Conservation (phyloP, 2,329 filamentous ascomycete genomes). For the Canariomyces notabilis region DNA sequence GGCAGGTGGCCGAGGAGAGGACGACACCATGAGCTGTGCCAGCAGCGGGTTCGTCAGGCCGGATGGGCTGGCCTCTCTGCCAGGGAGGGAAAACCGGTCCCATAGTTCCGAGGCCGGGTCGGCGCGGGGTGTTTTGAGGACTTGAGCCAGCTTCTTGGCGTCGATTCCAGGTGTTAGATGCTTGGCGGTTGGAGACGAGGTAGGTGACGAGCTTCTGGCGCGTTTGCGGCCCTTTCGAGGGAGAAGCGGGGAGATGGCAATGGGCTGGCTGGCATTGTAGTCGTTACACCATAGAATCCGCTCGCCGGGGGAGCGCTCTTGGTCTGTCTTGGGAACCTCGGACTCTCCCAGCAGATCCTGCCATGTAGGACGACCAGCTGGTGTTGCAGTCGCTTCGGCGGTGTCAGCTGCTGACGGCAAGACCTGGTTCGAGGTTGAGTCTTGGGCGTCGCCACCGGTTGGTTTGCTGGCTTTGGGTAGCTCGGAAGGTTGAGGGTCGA, state of each 20-base stretch:
- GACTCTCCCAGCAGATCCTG: slow-evolving; percentile 51
- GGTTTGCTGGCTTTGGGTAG: slow-evolving; percentile 28
- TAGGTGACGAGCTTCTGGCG: slow-evolving; percentile 68
- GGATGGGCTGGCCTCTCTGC: slow-evolving; percentile 36
- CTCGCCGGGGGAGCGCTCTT: slow-evolving; percentile 54
- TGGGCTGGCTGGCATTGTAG: slow-evolving; percentile 31
- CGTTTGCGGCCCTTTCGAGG: slow-evolving; percentile 57
- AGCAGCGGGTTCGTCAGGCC: slow-evolving; percentile 53
- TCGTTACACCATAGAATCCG: slow-evolving; percentile 57
- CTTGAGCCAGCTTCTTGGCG: slow-evolving; percentile 51
- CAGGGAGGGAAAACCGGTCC: slow-evolving; percentile 64
- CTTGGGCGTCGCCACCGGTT: slow-evolving; percentile 12
- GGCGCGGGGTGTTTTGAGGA: slow-evolving; percentile 61
- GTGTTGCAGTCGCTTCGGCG: slow-evolving; percentile 38
- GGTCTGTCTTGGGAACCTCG: slow-evolving; percentile 30
- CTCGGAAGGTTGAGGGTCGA: too few species aligned
- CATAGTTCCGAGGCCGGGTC: slow-evolving; percentile 72
- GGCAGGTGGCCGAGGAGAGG: slow-evolving; percentile 59
- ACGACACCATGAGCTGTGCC: slow-evolving; percentile 63
- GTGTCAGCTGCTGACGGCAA: slow-evolving; percentile 18
- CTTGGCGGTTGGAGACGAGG: slow-evolving; percentile 58
- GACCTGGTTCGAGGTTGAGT: slow-evolving; percentile 7
- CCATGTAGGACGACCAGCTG: slow-evolving; percentile 50
- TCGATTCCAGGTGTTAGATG: slow-evolving; percentile 46
- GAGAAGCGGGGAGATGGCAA: slow-evolving; percentile 43